Evolutionary conservation across 139 green algal genomes (phyloP), one percentile per base, ranked within the genome.

Genomic region (Picochlorum sp.): DNA sequence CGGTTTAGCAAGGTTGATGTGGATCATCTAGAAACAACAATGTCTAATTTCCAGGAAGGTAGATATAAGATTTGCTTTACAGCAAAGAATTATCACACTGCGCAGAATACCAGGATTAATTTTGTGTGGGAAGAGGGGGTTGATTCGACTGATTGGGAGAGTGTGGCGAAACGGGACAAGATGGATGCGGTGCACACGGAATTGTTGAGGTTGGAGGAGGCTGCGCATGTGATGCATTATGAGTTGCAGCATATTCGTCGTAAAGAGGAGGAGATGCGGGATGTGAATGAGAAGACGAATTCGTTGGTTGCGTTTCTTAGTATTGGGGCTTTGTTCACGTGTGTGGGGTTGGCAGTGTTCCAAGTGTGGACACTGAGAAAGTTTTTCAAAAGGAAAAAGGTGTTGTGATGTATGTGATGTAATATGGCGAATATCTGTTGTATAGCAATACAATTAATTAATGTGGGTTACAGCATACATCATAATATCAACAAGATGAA

Each of bases 111-210:
- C 1, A 84, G 84, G 56, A 66, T 96, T 6, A 73, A 68, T 30
- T 62, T 97, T n/a, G 84, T 94, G 41, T 97, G 90, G 90, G 84
- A 79, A 45, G 85, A 78, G 3, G 91, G 91, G 0, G 84, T 92
- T 2, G 82, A 80, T 11, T 90, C 89, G 11, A 66, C 73, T 9
- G 81, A 96, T 69, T 97, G 90, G 90, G 81, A 91, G 56, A 76
- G 68, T 18, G 84, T 97, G 14, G 91, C 91, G 20, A 97, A 97
- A 80, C 91, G 92, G 74, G 89, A 96, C 59, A 92, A 97, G 69
- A 65, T 97, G 46, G 84, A 97, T 61, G 68, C 62, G 18, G 80
- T 96, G 30, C 79, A 79, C 7, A 81, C 87, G 28, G 87, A 95
- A 77, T 75, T 96, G 68, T 63, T 60, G 18, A 47, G 63, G 47